Evolutionary conservation across 225 moss, liverwort and hornwort species (phyloP).

Genomic region (Sphagnum contortum): DNA sequence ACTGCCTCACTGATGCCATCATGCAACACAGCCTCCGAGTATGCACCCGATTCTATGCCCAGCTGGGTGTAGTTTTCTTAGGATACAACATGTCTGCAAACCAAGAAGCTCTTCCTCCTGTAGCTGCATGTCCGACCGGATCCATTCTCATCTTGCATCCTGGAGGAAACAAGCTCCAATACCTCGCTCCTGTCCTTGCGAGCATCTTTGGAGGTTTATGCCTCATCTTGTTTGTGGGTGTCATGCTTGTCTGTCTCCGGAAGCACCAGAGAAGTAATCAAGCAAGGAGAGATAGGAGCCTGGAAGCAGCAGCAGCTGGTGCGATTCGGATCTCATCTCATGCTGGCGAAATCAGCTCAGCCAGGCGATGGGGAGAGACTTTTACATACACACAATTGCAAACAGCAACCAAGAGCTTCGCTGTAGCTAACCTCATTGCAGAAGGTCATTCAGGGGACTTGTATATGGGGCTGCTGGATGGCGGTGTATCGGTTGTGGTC

Average conservation of each 20-base stretch:
- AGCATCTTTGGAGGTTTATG: slow-evolving; percentile 60
- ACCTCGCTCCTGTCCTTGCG: slow-evolving; percentile 51
- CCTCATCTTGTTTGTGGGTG: slow-evolving; percentile 54
- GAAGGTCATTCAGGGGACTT: slow-evolving; percentile 81
- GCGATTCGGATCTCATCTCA: slow-evolving; percentile 16
- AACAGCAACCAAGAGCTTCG: slow-evolving; percentile 60
- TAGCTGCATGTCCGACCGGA: slow-evolving; percentile 14
- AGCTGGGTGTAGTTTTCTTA: slow-evolving; percentile 26
- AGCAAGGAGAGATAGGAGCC: slow-evolving; percentile 29
- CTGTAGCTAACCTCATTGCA: slow-evolving; percentile 63
- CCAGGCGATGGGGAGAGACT: slow-evolving; percentile 51
- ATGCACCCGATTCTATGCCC: slow-evolving; percentile 28
- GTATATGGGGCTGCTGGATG: slow-evolving; percentile 62
- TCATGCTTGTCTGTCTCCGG: slow-evolving; percentile 52
- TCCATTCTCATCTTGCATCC: slow-evolving; percentile 4
- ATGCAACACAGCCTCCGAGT: slow-evolving; percentile 19
- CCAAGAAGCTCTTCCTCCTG: slow-evolving; percentile 6
- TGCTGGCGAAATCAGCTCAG: not conserved
- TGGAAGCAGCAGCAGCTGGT: slow-evolving; percentile 32
- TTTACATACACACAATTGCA: slow-evolving; percentile 72
- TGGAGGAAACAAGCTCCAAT: slow-evolving; percentile 10
- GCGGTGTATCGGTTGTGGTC: slow-evolving; percentile 61
- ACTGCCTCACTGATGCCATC: slow-evolving; percentile 35
- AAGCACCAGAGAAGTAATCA: slow-evolving; percentile 47
- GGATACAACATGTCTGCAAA: slow-evolving; percentile 25